These are phyloP conservation scores for Ophiostoma quercus DNA, from an alignment of 2,329 filamentous ascomycete species.

Conservation along the genomic window DNA sequence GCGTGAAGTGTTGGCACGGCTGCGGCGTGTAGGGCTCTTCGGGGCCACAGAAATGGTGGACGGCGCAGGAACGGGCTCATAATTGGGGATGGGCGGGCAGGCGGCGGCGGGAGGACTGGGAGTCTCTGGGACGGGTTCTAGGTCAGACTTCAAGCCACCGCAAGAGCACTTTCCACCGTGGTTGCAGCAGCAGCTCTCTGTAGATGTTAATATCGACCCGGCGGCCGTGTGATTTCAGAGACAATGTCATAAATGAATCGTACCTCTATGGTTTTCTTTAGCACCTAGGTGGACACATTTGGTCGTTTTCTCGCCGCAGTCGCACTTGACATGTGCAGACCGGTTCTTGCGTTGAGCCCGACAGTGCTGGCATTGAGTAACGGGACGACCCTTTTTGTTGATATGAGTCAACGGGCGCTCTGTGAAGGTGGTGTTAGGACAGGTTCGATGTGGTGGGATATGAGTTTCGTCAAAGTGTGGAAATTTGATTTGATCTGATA, in stretches of 20 bases:
- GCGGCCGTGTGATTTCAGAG: not conserved
- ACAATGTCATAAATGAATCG: conserved; percentile 32
- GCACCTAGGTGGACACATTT: conserved; percentile 57
- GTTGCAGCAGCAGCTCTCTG: conserved; percentile 65
- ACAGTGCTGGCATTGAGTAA: conserved; percentile 97
- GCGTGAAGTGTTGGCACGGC: conserved; percentile 53
- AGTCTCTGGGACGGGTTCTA: conserved; percentile 58
- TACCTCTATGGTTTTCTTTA: conserved; percentile 55
- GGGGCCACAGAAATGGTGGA: conserved; percentile 28
- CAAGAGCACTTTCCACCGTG: conserved; percentile 64
- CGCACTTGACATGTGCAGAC: conserved; percentile 89
- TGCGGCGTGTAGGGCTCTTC: conserved; percentile 37
- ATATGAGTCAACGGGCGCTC: conserved; percentile 90
- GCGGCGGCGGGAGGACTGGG: conserved; percentile 39
- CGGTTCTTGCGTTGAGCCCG: conserved; percentile 94
- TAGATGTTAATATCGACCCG: conserved; percentile 21
- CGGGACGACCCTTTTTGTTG: conserved; percentile 94
- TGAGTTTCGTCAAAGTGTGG: not conserved
- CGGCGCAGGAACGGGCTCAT: not conserved
- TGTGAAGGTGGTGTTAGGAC: conserved; percentile 35
- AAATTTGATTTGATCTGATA: not conserved
- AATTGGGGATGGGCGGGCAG: not conserved
- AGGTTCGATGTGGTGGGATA: not conserved
- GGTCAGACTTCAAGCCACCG: conserved; percentile 55
- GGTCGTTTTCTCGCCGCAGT: conserved; percentile 89